A percentile compares a stretch with the other conserved stretches of the same genome.
phyloP scores from a whole-genome alignment of 441 rosid genomes.

The Pelargonium exstipulatum region DNA sequence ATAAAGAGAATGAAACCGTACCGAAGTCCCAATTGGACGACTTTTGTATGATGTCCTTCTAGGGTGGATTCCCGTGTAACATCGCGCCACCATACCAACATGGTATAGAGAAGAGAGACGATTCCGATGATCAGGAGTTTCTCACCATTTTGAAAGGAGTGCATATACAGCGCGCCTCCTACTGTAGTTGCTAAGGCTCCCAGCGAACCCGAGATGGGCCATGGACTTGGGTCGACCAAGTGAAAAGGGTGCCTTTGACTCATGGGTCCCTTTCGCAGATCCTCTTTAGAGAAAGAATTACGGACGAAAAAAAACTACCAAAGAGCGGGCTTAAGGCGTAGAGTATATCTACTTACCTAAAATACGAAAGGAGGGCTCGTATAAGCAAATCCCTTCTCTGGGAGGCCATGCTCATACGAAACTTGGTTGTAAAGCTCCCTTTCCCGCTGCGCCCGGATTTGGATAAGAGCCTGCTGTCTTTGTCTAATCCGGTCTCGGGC shows the following conservation, averaged over 20 bases:
- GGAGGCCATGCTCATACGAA: too few relatives aligned
- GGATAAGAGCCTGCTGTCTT: too few relatives aligned
- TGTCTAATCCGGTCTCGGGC: too few relatives aligned
- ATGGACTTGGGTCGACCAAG: neutral
- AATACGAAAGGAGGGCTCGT: too few relatives aligned
- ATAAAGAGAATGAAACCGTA: neutral
- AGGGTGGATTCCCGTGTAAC: neutral
- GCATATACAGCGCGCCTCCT: conserved; percentile 4
- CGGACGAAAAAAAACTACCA: too few relatives aligned
- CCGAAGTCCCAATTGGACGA: neutral
- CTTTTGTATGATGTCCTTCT: conserved; percentile 1
- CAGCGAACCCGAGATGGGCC: neutral
- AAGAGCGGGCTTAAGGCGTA: too few relatives aligned
- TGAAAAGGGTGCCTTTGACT: neutral
- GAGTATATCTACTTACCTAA: too few relatives aligned
- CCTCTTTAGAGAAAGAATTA: too few relatives aligned
- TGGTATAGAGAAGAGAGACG: neutral
- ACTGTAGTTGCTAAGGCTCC: neutral
- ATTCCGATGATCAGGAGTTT: neutral
- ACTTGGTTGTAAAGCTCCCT: too few relatives aligned
- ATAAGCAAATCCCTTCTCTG: too few relatives aligned
- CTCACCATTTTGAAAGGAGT: conserved; percentile 5
- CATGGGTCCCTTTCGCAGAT: neutral
- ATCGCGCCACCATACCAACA: conserved; percentile 1
- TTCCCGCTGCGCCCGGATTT: too few relatives aligned